Evolutionary conservation across 768 basidiomycete genomes (phyloP).

Genomic region (Pisolithus sp.): DNA sequence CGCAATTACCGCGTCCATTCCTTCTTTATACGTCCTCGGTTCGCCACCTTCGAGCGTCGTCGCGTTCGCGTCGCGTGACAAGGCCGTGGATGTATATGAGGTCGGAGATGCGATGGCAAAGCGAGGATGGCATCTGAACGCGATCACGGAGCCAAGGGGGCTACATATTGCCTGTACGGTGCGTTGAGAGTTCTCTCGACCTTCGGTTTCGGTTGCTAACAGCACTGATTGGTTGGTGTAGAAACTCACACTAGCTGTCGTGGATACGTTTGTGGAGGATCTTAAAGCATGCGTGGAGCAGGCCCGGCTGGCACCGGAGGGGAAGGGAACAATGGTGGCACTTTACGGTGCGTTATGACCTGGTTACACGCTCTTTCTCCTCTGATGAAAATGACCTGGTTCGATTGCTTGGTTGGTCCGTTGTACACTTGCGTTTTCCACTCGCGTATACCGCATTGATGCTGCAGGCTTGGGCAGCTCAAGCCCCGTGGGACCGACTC

Average conservation of each 20-base stretch:
- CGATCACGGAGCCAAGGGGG: constrained; percentile 67
- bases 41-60: constrained; percentile 87
- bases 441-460: too few species aligned
- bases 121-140: constrained; percentile 90
- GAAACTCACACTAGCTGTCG: constrained; percentile 72
- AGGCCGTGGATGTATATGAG: constrained; percentile 59
- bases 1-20: constrained; percentile 59
- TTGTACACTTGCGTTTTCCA: too few species aligned
- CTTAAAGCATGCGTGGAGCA: constrained; percentile 71
- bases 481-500: constrained; percentile 71
- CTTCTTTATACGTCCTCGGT: constrained; percentile 84
- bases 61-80: constrained; percentile 70
- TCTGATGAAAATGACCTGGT: not conserved
- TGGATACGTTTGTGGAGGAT: constrained; percentile 79
- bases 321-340: constrained; percentile 84
- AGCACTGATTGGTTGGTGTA: constrained; percentile 20
- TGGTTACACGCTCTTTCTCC: not conserved
- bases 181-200: constrained; percentile 20
- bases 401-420: too few species aligned
- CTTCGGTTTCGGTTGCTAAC: not conserved
- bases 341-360: constrained; percentile 65
- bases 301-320: constrained; percentile 54
- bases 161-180: constrained; percentile 95
- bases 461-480: constrained; percentile 70
- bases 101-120: constrained; percentile 86